Evolutionary conservation across 805 yeast genomes (phyloP).

Genomic region (Lachancea sp.): DNA sequence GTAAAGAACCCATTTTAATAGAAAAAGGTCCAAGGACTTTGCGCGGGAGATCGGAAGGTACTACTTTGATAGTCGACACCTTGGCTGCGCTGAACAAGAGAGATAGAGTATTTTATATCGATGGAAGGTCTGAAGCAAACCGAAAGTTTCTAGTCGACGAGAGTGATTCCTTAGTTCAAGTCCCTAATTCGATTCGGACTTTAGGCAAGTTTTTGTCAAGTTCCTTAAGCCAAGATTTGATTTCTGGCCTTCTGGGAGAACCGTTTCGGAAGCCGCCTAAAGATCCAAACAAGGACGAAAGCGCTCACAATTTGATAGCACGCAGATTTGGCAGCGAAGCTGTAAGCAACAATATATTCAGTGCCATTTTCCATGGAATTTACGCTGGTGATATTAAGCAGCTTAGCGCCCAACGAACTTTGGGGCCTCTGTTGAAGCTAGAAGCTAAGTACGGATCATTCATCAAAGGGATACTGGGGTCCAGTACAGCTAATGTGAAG

Average conservation of each 20-base stretch:
- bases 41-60: slow-evolving; percentile 76
- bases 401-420: slow-evolving; percentile 57
- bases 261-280: slow-evolving; percentile 37
- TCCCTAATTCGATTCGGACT: slow-evolving; percentile 41
- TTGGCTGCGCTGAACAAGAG: slow-evolving; percentile 41
- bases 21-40: slow-evolving; percentile 93
- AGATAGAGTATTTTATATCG: slow-evolving; percentile 53
- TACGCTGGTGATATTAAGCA: slow-evolving; percentile 77
- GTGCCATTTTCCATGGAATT: slow-evolving; percentile 84
- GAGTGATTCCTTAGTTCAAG: slow-evolving; percentile 44
- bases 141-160: slow-evolving; percentile 56
- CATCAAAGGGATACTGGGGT: slow-evolving; percentile 30
- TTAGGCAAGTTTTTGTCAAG: slow-evolving; percentile 34
- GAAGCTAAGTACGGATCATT: slow-evolving; percentile 60
- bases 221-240: slow-evolving; percentile 41
- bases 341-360: slow-evolving; percentile 50
- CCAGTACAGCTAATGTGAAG: neutral
- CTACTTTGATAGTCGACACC: slow-evolving; percentile 59
- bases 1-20: slow-evolving; percentile 27
- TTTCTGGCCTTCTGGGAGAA: slow-evolving; percentile 44
- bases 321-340: slow-evolving; percentile 59
- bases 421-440: slow-evolving; percentile 48
- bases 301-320: slow-evolving; percentile 56
- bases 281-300: slow-evolving; percentile 49
- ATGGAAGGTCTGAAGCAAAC: slow-evolving; percentile 55